Base-by-base conservation (phyloP, 345 rosid species). In the Noccaea caerulescens region DNA sequence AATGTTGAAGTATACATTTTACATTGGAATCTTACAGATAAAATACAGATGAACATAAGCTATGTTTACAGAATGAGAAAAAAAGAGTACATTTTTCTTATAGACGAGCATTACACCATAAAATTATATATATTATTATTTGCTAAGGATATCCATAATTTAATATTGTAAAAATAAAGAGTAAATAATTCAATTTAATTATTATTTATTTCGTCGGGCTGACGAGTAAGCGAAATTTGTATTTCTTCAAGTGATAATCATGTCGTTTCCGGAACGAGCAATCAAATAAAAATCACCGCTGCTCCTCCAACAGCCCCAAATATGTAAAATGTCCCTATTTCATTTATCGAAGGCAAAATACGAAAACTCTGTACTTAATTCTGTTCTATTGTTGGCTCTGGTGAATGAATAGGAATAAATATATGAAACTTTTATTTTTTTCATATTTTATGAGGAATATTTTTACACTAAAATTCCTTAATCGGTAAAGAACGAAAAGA, bases 261-360 rank as follows among this genome's bases (percentile, higher is more conserved):
- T 75, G 81, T 87, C 10, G 96, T 89, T 66, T 89, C 92, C 0
- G 96, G 93, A 18, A 87, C 88, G 13, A 87, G 71, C 70, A 86
- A 80, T 16, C 78, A 87, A 5, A 86, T 86, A 5, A 92, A 92
- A 44, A 85, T 41, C 53, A 86, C 74, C 2, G 76, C 66, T 33
- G 9, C 66, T 63, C 50, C 76, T 4, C 46, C 42, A 1, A 76
- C 3, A 10, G 10, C 76, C 4, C 75, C 69, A 2, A 76, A 76
- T 57, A 76, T 56, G 12, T 47, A 76, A 76, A 76, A 63, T 57
- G 80, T 69, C n/a, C 72, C 75, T 70, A 33, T 32, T 32, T 3
- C 37, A 44, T 12, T 10, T 1, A 11, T n/a, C 0, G 3, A 11
- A 2, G 16, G 5, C 5, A 23, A 53, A 30, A 7, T 23, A 41